Percentiles rank a stretch among this genome's conserved stretches.
phyloP scores from a whole-genome alignment of 2,329 filamentous ascomycete genomes.

The Colletotrichum eleusines region DNA sequence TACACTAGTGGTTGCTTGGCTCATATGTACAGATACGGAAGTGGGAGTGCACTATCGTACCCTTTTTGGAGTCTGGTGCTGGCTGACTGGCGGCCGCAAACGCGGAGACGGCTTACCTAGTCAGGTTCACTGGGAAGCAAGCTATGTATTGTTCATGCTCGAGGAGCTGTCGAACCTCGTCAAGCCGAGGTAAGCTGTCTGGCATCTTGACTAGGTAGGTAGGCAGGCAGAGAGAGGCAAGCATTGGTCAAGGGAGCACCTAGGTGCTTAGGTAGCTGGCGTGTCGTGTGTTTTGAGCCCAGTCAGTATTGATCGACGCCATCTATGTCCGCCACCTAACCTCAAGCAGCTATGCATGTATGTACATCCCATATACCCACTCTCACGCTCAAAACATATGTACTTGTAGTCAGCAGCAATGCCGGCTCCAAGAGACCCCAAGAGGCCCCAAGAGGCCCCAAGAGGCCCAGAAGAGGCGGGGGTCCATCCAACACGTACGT shows the following conservation, averaged over 20 bases:
- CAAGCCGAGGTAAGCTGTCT: slow-evolving; percentile 27
- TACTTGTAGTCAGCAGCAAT: too few species aligned
- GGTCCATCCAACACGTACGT: background rate
- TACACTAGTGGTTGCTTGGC: slow-evolving; percentile 25
- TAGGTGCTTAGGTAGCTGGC: background rate
- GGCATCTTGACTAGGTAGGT: background rate
- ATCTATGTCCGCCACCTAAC: background rate
- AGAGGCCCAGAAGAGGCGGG: background rate
- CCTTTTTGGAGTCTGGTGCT: slow-evolving; percentile 14
- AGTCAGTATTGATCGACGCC: background rate
- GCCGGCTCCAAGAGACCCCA: too few species aligned
- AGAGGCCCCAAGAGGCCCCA: too few species aligned
- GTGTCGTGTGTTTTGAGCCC: slow-evolving; percentile 7
- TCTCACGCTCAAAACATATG: too few species aligned
- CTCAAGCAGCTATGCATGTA: too few species aligned
- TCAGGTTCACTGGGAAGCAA: slow-evolving; percentile 8
- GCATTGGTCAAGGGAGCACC: too few species aligned
- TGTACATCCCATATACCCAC: too few species aligned
- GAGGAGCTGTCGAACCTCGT: slow-evolving; percentile 15
- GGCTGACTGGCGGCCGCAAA: slow-evolving; percentile 16
- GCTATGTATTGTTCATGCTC: background rate
- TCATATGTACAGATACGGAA: background rate
- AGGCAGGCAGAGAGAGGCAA: too few species aligned
- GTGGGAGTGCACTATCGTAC: background rate
- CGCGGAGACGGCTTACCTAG: background rate